These are phyloP conservation scores for Barbarea vulgaris DNA, from an alignment of 345 rosid genomes.

Conservation along the genomic window DNA sequence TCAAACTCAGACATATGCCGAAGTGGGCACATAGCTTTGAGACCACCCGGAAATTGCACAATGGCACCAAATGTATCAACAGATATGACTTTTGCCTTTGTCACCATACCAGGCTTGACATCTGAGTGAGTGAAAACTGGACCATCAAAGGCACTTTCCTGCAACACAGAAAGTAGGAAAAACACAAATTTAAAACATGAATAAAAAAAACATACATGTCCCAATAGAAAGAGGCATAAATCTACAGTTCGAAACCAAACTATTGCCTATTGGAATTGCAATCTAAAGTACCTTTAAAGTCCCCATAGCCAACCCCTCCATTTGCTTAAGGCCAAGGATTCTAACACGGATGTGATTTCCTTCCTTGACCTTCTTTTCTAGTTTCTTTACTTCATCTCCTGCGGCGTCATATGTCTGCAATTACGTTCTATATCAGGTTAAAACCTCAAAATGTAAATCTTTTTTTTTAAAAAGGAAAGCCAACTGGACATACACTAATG, in stretches of 20 bases:
- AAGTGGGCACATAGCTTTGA: slow-evolving; percentile 97
- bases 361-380: slow-evolving; percentile 81
- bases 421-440: slow-evolving; percentile 20
- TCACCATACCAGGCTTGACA: slow-evolving; percentile 96
- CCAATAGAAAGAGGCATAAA: slow-evolving; percentile 12
- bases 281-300: slow-evolving; percentile 69
- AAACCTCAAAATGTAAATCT: slow-evolving; percentile 11
- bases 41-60: slow-evolving; percentile 93
- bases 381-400: slow-evolving; percentile 74
- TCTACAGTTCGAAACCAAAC: slow-evolving; percentile 10
- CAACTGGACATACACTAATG: slow-evolving; percentile 65
- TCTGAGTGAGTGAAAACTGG: slow-evolving; percentile 89
- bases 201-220: neutral
- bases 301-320: slow-evolving; percentile 96
- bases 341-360: slow-evolving; percentile 83
- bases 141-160: slow-evolving; percentile 98
- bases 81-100: slow-evolving; percentile 71
- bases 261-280: slow-evolving; percentile 10
- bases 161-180: slow-evolving; percentile 28
- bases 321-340: slow-evolving; percentile 74
- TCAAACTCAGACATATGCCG: slow-evolving; percentile 96
- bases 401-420: slow-evolving; percentile 78
- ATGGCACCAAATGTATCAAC: slow-evolving; percentile 90
- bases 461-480: slow-evolving; percentile 14
- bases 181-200: neutral